A percentile compares a stretch with the other conserved stretches of the same genome.
These are phyloP conservation scores for Thelonectria discophora DNA, from an alignment of 2,329 filamentous ascomycete species.

Conservation along the genomic window DNA sequence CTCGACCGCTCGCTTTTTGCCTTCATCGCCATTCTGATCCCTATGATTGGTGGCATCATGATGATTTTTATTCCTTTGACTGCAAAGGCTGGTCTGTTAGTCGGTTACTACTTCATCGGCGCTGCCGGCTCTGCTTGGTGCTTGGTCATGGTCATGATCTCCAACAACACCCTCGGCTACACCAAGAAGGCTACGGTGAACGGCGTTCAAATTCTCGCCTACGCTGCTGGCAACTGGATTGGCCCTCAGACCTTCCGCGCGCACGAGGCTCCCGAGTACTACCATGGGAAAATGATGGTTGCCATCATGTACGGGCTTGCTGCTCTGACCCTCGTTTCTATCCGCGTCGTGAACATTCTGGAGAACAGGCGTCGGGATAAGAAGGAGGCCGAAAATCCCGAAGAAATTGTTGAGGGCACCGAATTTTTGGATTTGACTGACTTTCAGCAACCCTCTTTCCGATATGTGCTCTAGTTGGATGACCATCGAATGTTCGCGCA, in stretches of 20 bases:
- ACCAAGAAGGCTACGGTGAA: constrained; percentile 44
- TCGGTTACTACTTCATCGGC: constrained; percentile 40
- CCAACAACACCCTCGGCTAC: constrained; percentile 42
- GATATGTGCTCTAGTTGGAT: constrained; percentile 32
- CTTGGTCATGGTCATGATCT: constrained; percentile 41
- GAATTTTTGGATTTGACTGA: constrained; percentile 41
- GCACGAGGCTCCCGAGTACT: constrained; percentile 36
- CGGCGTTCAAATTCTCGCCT: constrained; percentile 33
- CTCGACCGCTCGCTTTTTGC: constrained; percentile 39
- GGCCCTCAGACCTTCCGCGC: constrained; percentile 40
- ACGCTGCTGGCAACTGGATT: constrained; percentile 36
- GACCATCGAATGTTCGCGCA: background rate
- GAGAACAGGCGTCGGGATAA: constrained; percentile 42
- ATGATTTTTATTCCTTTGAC: constrained; percentile 39
- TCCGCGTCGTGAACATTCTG: constrained; percentile 36
- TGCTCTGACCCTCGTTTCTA: constrained; percentile 23
- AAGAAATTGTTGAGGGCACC: constrained; percentile 19
- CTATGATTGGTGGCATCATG: constrained; percentile 41
- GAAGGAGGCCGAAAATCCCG: constrained; percentile 26
- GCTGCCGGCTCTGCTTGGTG: constrained; percentile 40
- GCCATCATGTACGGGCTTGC: constrained; percentile 36
- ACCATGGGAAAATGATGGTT: constrained; percentile 39
- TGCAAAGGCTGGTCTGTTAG: constrained; percentile 34
- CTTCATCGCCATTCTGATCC: constrained; percentile 40
- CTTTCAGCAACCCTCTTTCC: constrained; percentile 36